These are phyloP conservation scores for Westerdykella aurantiaca DNA, from an alignment of 2,329 filamentous ascomycete genomes.

Conservation along the genomic window DNA sequence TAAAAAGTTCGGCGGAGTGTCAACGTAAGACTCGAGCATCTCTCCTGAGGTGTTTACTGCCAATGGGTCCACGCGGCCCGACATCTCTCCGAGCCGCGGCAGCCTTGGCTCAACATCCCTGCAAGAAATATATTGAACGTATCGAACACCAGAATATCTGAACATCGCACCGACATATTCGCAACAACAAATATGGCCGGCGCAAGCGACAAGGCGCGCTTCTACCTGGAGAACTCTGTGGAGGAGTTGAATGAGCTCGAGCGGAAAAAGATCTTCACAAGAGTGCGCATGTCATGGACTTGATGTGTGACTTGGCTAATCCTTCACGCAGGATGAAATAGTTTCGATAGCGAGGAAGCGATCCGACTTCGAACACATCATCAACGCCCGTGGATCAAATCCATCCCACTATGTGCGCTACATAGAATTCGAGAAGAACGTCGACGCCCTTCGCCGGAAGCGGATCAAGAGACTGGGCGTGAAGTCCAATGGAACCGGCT, in stretches of 20 bases:
- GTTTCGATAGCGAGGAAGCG: conserved; percentile 80
- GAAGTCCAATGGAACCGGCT: conserved; percentile 63
- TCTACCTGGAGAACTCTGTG: conserved; percentile 86
- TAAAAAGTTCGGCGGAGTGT: conserved; percentile 12
- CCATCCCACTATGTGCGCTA: conserved; percentile 80
- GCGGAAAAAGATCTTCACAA: conserved; percentile 82
- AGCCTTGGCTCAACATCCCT: not conserved
- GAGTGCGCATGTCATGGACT: conserved; percentile 46
- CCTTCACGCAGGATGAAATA: conserved; percentile 67
- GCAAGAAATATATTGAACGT: conserved; percentile 1
- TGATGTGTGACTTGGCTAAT: conserved; percentile 6
- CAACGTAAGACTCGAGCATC: conserved; percentile 10
- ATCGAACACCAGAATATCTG: not conserved
- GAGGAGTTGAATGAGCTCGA: conserved; percentile 90
- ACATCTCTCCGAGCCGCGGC: not conserved
- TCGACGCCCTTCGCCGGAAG: conserved; percentile 72
- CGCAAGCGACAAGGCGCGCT: conserved; percentile 88
- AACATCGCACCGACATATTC: conserved; percentile 5
- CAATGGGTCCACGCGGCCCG: not conserved
- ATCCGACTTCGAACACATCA: conserved; percentile 86
- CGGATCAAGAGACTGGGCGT: conserved; percentile 76
- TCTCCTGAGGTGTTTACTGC: conserved; percentile 28
- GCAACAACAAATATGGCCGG: conserved; percentile 58
- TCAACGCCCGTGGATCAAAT: conserved; percentile 69
- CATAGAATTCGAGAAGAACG: conserved; percentile 62